A percentile compares a stretch with the other conserved stretches of the same genome.
phyloP scores from a whole-genome alignment of 768 basidiomycete species.

The Punctularia strigosozonata region DNA sequence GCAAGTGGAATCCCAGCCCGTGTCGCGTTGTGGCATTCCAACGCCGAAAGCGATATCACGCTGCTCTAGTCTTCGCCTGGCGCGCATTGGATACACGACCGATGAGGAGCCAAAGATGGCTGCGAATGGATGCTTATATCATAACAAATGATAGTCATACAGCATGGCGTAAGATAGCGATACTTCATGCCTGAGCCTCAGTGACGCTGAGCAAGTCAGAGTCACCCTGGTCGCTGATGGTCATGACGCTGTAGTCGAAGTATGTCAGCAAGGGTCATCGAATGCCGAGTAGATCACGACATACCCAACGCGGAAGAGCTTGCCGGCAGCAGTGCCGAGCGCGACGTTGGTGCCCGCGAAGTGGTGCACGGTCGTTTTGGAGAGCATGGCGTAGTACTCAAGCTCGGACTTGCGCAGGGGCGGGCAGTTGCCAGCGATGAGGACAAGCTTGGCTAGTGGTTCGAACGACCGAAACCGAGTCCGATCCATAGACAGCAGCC shows the following conservation, averaged over 20 bases:
- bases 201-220: slow-evolving; percentile 87
- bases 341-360: slow-evolving; percentile 97
- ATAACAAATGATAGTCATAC: slow-evolving; percentile 10
- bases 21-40: no score
- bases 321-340: slow-evolving; percentile 96
- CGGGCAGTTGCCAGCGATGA: slow-evolving; percentile 98
- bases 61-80: no score
- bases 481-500: no score
- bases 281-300: slow-evolving; percentile 14
- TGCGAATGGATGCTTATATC: no score
- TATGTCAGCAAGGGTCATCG: slow-evolving; percentile 1
- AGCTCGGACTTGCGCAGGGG: slow-evolving; percentile 98
- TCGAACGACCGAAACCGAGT: slow-evolving; percentile 1
- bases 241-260: slow-evolving; percentile 70
- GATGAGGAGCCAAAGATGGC: no score
- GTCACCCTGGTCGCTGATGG: slow-evolving; percentile 91
- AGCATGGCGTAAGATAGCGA: slow-evolving; percentile 7
- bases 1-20: no score
- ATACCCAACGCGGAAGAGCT: slow-evolving; percentile 96
- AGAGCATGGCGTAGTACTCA: slow-evolving; percentile 99
- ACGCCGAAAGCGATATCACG: no score
- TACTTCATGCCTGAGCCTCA: slow-evolving; percentile 40
- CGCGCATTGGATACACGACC: no score
- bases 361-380: slow-evolving; percentile 98
- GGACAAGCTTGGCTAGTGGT: slow-evolving; percentile 81